Conservation (phyloP, 805 yeast genomes). For the Nakazawaea laoshanensis region DNA sequence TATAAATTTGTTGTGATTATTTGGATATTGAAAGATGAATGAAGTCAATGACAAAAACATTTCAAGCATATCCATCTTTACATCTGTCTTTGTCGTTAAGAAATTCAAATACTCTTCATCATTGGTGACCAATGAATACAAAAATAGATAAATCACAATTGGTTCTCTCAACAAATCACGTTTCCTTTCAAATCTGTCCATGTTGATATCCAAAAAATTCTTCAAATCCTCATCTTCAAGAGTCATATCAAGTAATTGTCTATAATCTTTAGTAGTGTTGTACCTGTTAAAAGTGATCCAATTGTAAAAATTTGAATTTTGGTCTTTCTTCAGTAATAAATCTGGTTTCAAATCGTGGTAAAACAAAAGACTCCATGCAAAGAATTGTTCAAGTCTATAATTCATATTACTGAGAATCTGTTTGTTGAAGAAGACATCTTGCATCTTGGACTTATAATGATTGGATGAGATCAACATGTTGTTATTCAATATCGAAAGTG, state of each 20-base stretch:
- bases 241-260: neutral
- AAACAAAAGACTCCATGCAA: constrained; percentile 2
- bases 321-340: constrained; percentile 7
- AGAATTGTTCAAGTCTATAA: constrained; percentile 8
- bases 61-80: constrained; percentile 15
- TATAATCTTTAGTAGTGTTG: constrained; percentile 11
- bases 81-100: constrained; percentile 4
- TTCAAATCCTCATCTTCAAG: constrained; percentile 3
- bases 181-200: constrained; percentile 1
- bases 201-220: neutral
- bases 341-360: constrained; percentile 8
- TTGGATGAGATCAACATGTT: constrained; percentile 6
- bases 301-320: constrained; percentile 19
- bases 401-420: constrained; percentile 7
- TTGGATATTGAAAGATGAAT: constrained; percentile 26
- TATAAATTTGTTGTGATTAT: constrained; percentile 17
- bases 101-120: constrained; percentile 2
- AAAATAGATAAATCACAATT: constrained; percentile 4
- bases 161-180: constrained; percentile 4
- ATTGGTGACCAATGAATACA: constrained; percentile 4
- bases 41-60: constrained; percentile 29
- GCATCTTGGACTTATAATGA: constrained; percentile 1
- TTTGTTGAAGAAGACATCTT: neutral
- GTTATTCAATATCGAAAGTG: constrained; percentile 6
- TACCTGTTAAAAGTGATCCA: constrained; percentile 23